Evolutionary conservation across 805 yeast species (phyloP).

Genomic region (Hanseniaspora mollemarum): DNA sequence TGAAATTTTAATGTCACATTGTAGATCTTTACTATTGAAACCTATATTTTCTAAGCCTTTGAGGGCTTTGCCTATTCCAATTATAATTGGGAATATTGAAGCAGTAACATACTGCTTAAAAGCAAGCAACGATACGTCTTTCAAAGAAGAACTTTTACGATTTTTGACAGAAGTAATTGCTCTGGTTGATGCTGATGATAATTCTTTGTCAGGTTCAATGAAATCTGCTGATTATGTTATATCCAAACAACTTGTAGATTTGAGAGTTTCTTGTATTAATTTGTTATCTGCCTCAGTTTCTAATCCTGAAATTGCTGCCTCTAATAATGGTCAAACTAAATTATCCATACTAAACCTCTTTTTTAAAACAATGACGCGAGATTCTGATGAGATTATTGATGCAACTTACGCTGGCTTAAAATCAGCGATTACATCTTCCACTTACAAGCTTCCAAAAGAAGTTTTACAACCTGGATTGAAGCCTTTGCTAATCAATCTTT

Average conservation of each 20-base stretch:
- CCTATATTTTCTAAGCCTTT: slow-evolving; percentile 96
- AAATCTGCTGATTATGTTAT: slow-evolving; percentile 78
- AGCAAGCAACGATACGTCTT: slow-evolving; percentile 57
- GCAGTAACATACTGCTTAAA: slow-evolving; percentile 81
- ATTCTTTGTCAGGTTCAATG: slow-evolving; percentile 78
- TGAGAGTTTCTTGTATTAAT: slow-evolving; percentile 82
- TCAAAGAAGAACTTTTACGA: slow-evolving; percentile 80
- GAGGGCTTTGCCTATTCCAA: slow-evolving; percentile 92
- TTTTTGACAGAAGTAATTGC: slow-evolving; percentile 83
- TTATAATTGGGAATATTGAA: slow-evolving; percentile 97
- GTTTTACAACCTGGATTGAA: slow-evolving; percentile 86
- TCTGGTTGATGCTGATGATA: slow-evolving; percentile 94
- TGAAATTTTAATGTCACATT: slow-evolving; percentile 66
- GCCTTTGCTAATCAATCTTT: slow-evolving; percentile 88
- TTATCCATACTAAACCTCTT: slow-evolving; percentile 83
- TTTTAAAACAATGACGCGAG: slow-evolving; percentile 81
- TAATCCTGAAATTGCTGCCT: slow-evolving; percentile 68
- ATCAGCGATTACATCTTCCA: slow-evolving; percentile 61
- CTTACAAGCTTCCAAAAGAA: slow-evolving; percentile 84
- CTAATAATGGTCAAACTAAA: slow-evolving; percentile 66
- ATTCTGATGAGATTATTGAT: slow-evolving; percentile 74
- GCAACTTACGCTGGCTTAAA: slow-evolving; percentile 87
- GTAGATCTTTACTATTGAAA: slow-evolving; percentile 67
- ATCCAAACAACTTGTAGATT: slow-evolving; percentile 71
- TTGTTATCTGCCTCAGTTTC: slow-evolving; percentile 72